A percentile compares a stretch with the other conserved stretches of the same genome.
Conservation (phyloP, 495 filamentous ascomycete genomes). For the Xylaria longipes region DNA sequence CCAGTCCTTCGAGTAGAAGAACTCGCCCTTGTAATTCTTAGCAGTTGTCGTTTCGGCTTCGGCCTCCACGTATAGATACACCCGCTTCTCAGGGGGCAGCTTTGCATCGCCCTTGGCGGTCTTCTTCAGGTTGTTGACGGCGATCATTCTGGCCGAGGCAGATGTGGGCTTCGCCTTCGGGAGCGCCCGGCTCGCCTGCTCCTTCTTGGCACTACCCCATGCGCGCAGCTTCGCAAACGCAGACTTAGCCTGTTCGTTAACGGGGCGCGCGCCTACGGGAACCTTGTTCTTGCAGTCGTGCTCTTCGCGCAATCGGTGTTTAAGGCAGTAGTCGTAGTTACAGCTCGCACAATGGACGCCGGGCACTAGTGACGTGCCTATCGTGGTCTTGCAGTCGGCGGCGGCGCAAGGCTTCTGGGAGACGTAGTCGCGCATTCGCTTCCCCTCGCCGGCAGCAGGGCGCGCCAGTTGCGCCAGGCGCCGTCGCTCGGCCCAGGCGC, state of each 20-base stretch:
- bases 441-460: slow-evolving; percentile 53
- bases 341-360: slow-evolving; percentile 83
- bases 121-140: slow-evolving; percentile 78
- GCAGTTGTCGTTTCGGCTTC: slow-evolving; percentile 77
- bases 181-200: slow-evolving; percentile 52
- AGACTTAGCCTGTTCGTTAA: slow-evolving; percentile 58
- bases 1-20: slow-evolving; percentile 87
- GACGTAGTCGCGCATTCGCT: slow-evolving; percentile 51
- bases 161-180: slow-evolving; percentile 67
- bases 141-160: slow-evolving; percentile 63
- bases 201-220: slow-evolving; percentile 57
- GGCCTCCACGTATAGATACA: slow-evolving; percentile 88
- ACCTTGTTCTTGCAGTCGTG: slow-evolving; percentile 76
- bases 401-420: slow-evolving; percentile 67
- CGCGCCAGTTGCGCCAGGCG: slow-evolving; percentile 60
- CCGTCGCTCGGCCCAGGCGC: slow-evolving; percentile 81
- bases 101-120: slow-evolving; percentile 87
- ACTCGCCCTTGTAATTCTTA: slow-evolving; percentile 77
- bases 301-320: slow-evolving; percentile 85
- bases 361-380: slow-evolving; percentile 79
- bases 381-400: slow-evolving; percentile 78
- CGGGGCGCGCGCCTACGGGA: slow-evolving; percentile 71
- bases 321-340: slow-evolving; percentile 87
- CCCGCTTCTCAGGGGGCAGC: slow-evolving; percentile 75
- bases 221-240: slow-evolving; percentile 71